Percentiles rank a stretch among this genome's conserved stretches.
Evolutionary conservation across 257 asterid species (phyloP).

Genomic region (Marsdenia floribunda): DNA sequence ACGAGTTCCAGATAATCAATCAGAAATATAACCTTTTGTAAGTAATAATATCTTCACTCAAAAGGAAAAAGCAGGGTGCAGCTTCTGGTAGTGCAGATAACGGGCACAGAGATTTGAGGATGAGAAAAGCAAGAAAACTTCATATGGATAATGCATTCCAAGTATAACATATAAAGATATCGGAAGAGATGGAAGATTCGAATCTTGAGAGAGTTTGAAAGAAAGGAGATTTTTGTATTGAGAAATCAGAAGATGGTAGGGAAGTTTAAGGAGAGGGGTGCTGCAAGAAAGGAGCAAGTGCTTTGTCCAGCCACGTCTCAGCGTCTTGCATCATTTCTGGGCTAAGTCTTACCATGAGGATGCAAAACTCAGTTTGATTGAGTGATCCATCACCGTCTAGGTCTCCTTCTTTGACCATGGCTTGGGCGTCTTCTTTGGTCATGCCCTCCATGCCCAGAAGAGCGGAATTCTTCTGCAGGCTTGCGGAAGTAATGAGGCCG

Average conservation of each 20-base stretch:
- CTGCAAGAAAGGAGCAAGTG: constrained; percentile 35
- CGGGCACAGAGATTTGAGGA: too few species aligned
- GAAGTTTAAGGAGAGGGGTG: not conserved
- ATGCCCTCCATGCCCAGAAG: constrained; percentile 54
- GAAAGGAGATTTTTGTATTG: not conserved
- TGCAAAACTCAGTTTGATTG: constrained; percentile 60
- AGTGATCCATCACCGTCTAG: constrained; percentile 68
- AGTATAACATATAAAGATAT: not conserved
- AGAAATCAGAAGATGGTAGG: not conserved
- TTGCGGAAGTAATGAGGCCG: constrained; percentile 51
- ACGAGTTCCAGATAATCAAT: too few species aligned
- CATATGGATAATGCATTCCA: too few species aligned
- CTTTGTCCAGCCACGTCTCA: constrained; percentile 72
- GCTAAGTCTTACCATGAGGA: constrained; percentile 81
- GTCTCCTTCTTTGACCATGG: constrained; percentile 73
- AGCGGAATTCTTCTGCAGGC: constrained; percentile 47
- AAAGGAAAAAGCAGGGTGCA: too few species aligned
- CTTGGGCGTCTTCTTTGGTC: constrained; percentile 55
- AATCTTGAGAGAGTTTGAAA: not conserved
- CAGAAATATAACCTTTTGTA: too few species aligned
- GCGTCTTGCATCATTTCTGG: constrained; percentile 89
- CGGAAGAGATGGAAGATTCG: not conserved
- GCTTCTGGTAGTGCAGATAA: too few species aligned
- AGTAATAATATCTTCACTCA: too few species aligned
- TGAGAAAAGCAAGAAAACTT: too few species aligned